Percentiles rank a stretch among this genome's conserved stretches.
Evolutionary conservation across 139 green algal genomes (phyloP).

Genomic region (Axilococcus clingmanii): DNA sequence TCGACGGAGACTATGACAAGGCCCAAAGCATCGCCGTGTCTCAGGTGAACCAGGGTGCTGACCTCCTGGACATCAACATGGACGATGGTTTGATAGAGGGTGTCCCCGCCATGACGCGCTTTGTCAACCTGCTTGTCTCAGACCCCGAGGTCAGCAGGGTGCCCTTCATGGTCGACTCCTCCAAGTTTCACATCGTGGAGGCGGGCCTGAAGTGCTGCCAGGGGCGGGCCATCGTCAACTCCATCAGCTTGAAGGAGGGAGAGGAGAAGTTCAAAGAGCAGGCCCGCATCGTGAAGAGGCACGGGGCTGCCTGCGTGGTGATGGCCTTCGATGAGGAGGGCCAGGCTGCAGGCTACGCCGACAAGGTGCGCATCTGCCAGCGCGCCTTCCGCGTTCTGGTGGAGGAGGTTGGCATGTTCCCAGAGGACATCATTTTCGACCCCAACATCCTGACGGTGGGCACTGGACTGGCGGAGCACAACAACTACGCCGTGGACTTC

Average conservation of each 20-base stretch:
- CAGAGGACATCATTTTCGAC: slow-evolving; percentile 98
- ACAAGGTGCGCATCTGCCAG: slow-evolving; percentile 89
- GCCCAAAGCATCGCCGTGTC: slow-evolving; percentile 37
- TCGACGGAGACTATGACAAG: slow-evolving; percentile 92
- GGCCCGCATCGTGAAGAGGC: slow-evolving; percentile 67
- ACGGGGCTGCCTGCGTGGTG: slow-evolving; percentile 92
- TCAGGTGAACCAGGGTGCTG: slow-evolving; percentile 61
- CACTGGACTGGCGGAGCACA: slow-evolving; percentile 94
- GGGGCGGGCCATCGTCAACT: slow-evolving; percentile 98
- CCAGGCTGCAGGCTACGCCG: slow-evolving; percentile 55
- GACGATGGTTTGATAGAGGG: slow-evolving; percentile 96
- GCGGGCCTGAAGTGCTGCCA: slow-evolving; percentile 92
- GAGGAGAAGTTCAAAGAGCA: slow-evolving; percentile 85
- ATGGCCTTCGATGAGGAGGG: slow-evolving; percentile 98
- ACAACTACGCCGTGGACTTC: slow-evolving; percentile 99
- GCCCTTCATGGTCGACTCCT: slow-evolving; percentile 98
- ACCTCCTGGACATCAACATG: slow-evolving; percentile 99
- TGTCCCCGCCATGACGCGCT: slow-evolving; percentile 88
- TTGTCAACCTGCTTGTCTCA: slow-evolving; percentile 93
- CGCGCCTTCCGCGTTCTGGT: slow-evolving; percentile 92
- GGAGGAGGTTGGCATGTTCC: slow-evolving; percentile 88
- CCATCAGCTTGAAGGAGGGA: slow-evolving; percentile 96
- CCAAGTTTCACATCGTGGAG: slow-evolving; percentile 96
- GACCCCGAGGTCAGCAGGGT: slow-evolving; percentile 90
- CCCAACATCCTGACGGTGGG: slow-evolving; percentile 98